These are phyloP conservation scores for Aspergillus fumigatus DNA, from an alignment of 2,329 filamentous ascomycete genomes.

Conservation along the genomic window DNA sequence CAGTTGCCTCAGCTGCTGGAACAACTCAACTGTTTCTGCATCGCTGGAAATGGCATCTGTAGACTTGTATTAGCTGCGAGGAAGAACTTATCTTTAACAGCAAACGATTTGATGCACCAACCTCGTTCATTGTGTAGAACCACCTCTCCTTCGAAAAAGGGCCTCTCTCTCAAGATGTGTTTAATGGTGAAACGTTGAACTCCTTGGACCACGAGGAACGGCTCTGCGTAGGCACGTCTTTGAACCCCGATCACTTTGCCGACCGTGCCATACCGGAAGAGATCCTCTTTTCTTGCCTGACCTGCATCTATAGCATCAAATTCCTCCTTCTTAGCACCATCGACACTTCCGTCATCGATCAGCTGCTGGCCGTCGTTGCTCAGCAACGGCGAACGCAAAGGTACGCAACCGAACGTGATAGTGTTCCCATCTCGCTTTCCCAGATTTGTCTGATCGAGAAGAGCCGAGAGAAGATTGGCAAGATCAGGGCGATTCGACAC, in stretches of 20 bases:
- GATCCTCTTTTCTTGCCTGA: constrained; percentile 62
- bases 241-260: constrained; percentile 76
- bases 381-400: constrained; percentile 70
- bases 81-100: neutral
- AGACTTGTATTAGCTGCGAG: neutral
- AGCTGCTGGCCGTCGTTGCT: constrained; percentile 71
- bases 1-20: constrained; percentile 74
- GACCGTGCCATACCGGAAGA: constrained; percentile 79
- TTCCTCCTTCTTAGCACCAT: constrained; percentile 41
- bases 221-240: constrained; percentile 68
- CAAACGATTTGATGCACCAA: constrained; percentile 34
- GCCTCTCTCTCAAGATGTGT: constrained; percentile 68
- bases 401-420: constrained; percentile 82
- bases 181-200: constrained; percentile 71
- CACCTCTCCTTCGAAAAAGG: constrained; percentile 82
- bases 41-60: constrained; percentile 49
- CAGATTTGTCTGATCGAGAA: constrained; percentile 71
- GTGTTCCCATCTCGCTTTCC: constrained; percentile 59
- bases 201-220: constrained; percentile 83
- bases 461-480: constrained; percentile 76
- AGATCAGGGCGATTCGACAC: constrained; percentile 83
- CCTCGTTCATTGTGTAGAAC: constrained; percentile 65
- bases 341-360: constrained; percentile 59
- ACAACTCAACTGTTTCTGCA: constrained; percentile 63
- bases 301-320: constrained; percentile 52